phyloP scores from a whole-genome alignment of 23 red algal species.

The Agarophyton chilense region DNA sequence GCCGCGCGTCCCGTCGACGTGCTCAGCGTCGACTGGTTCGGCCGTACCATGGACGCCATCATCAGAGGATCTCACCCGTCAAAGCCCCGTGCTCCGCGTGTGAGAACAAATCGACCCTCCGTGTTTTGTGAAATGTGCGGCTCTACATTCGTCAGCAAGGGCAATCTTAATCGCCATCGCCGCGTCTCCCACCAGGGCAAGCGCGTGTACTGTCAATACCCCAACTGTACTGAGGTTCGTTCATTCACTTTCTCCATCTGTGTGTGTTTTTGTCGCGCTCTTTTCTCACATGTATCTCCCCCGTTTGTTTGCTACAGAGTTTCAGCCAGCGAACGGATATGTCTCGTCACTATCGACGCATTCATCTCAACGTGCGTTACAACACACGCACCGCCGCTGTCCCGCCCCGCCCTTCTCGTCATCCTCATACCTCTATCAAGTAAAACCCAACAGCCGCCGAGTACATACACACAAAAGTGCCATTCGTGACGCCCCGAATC shows the following conservation, averaged over 20 bases:
- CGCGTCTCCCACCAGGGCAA: conserved; percentile 47
- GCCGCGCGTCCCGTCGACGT: not conserved
- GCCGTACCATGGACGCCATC: not conserved
- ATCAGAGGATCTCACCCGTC: not conserved
- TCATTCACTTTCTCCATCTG: not conserved
- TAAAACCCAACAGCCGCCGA: no score
- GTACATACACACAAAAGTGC: no score
- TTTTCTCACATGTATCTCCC: not conserved
- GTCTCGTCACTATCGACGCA: conserved; percentile 32
- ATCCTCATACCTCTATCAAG: no score
- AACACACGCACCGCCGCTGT: no score
- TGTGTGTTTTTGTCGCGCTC: not conserved
- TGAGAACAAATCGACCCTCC: not conserved
- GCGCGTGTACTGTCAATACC: conserved; percentile 42
- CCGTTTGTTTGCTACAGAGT: conserved; percentile 1
- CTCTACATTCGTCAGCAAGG: conserved; percentile 19
- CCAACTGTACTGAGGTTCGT: conserved; percentile 32
- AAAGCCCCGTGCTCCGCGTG: not conserved
- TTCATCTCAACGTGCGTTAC: conserved; percentile 10
- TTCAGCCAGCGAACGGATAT: conserved; percentile 47
- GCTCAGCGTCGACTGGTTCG: not conserved
- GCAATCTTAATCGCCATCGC: conserved; percentile 51
- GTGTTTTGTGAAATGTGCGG: conserved; percentile 46
- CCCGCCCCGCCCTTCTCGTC: no score
- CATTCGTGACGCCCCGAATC: no score